Evolutionary conservation across 2,329 filamentous ascomycete species (phyloP).

Genomic region (Penicillium sp.): DNA sequence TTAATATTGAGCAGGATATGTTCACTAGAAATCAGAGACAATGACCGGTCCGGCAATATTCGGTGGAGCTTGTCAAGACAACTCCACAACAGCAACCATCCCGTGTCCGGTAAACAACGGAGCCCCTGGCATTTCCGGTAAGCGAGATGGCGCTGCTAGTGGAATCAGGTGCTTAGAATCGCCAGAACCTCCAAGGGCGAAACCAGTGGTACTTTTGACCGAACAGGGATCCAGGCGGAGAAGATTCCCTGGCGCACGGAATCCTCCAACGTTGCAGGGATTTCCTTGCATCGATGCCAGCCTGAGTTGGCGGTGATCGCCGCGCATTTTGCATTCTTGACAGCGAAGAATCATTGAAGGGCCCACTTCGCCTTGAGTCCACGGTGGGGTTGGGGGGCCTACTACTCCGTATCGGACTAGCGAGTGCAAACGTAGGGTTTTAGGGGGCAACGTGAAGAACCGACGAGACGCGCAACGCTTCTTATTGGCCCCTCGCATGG

Average conservation of each 20-base stretch:
- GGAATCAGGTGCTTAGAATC: neutral
- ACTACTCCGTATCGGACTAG: neutral
- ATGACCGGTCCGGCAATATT: no score
- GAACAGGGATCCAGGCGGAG: neutral
- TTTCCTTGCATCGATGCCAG: slow-evolving; percentile 15
- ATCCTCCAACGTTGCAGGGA: slow-evolving; percentile 22
- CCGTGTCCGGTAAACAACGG: neutral
- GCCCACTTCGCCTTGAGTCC: neutral
- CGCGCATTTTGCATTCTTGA: slow-evolving; percentile 16
- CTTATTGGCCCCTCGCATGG: slow-evolving; percentile 10
- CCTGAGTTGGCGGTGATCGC: slow-evolving; percentile 17
- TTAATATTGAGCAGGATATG: no score
- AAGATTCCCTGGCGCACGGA: slow-evolving; percentile 4
- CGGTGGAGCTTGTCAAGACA: no score
- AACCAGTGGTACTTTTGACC: neutral
- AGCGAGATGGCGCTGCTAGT: slow-evolving; percentile 3
- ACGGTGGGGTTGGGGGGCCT: neutral
- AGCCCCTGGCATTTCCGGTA: neutral
- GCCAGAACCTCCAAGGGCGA: neutral
- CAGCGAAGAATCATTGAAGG: slow-evolving; percentile 14
- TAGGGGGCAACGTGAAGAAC: neutral
- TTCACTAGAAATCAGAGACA: no score
- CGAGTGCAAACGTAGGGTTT: neutral
- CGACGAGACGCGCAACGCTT: neutral
- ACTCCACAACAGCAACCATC: neutral